Percentiles rank a stretch among this genome's conserved stretches.
phyloP scores from a whole-genome alignment of 2,329 filamentous ascomycete species.

The Diaporthe caulivora region DNA sequence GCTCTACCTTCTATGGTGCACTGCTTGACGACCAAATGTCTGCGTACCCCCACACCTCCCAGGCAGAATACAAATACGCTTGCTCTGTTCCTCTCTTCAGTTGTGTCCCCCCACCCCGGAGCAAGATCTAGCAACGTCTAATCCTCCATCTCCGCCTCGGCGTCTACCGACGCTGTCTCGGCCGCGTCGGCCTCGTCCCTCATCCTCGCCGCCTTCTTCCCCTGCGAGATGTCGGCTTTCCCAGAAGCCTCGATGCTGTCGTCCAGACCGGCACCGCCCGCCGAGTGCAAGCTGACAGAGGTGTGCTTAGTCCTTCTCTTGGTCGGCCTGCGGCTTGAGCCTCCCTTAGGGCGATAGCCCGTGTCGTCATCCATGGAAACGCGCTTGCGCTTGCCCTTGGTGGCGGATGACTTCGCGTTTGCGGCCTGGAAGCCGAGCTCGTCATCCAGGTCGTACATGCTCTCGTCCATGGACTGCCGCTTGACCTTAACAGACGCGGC shows the following conservation, averaged over 20 bases:
- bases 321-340: conserved; percentile 65
- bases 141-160: conserved; percentile 28
- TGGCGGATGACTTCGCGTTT: conserved; percentile 39
- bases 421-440: conserved; percentile 42
- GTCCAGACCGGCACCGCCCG: conserved; percentile 39
- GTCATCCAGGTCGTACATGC: conserved; percentile 37
- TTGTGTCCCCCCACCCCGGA: background rate
- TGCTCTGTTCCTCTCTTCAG: background rate
- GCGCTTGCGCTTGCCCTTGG: conserved; percentile 67
- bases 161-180: conserved; percentile 21
- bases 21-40: background rate
- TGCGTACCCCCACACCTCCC: background rate
- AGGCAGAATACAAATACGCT: background rate
- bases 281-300: conserved; percentile 21
- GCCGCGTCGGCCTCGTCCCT: conserved; percentile 9
- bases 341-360: conserved; percentile 71
- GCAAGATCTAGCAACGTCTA: background rate
- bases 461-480: conserved; percentile 39
- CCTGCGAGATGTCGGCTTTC: conserved; percentile 3
- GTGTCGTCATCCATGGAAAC: conserved; percentile 63
- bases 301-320: conserved; percentile 70
- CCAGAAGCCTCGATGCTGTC: conserved; percentile 47
- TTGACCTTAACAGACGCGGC: conserved; percentile 36
- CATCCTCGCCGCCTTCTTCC: conserved; percentile 26
- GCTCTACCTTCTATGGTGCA: background rate